Percentiles rank a stretch among this genome's conserved stretches.
These are phyloP conservation scores for Solanum rostratum DNA, from an alignment of 257 asterid species.

Conservation along the genomic window DNA sequence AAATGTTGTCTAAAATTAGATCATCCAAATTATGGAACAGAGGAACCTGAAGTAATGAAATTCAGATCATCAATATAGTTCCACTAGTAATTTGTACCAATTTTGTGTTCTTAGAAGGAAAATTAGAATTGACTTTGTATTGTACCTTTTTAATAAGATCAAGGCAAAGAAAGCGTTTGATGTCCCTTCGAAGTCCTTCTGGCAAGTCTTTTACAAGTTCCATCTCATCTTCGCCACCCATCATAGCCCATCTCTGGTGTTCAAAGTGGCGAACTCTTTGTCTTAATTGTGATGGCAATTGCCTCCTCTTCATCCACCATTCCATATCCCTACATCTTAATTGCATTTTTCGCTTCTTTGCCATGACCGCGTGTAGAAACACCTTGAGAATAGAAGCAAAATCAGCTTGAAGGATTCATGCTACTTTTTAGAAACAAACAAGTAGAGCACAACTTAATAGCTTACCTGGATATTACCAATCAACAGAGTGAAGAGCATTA, in stretches of 20 bases:
- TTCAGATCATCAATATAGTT: neutral
- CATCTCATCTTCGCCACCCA: constrained; percentile 86
- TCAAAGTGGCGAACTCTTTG: constrained; percentile 76
- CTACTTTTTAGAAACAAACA: neutral
- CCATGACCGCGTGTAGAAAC: constrained; percentile 90
- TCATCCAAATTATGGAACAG: constrained; percentile 76
- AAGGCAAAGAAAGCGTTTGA: constrained; percentile 79
- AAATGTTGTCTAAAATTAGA: constrained; percentile 85
- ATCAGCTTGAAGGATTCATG: neutral
- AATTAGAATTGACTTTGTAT: neutral
- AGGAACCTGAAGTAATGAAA: constrained; percentile 45
- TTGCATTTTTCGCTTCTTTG: constrained; percentile 87
- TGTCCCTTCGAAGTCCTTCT: constrained; percentile 85
- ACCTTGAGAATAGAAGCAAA: constrained; percentile 27
- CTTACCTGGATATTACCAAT: constrained; percentile 91
- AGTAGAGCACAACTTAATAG: neutral
- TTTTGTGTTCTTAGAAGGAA: neutral
- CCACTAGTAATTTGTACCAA: neutral
- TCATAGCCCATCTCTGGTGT: constrained; percentile 55
- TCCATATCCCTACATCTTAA: constrained; percentile 87
- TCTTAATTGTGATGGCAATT: constrained; percentile 64
- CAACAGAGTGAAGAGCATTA: constrained; percentile 78
- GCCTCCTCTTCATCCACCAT: constrained; percentile 98
- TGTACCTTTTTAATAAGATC: constrained; percentile 74
- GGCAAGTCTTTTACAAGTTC: constrained; percentile 69